These are phyloP conservation scores for Mycosphaerella arachidis DNA, from an alignment of 2,329 filamentous ascomycete species.

Conservation along the genomic window DNA sequence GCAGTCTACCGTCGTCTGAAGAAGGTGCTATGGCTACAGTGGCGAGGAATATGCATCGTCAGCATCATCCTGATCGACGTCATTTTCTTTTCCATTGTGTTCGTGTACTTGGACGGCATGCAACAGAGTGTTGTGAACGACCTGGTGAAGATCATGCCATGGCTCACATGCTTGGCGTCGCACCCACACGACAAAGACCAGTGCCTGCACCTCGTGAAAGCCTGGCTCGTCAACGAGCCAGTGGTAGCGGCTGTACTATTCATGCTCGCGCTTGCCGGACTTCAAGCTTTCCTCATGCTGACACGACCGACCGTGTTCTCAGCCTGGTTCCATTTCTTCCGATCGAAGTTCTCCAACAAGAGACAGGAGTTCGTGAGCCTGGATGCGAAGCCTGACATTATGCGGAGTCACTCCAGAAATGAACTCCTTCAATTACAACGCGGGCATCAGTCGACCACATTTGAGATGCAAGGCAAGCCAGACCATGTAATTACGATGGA, in stretches of 20 bases:
- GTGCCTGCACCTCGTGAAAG: slow-evolving; percentile 59
- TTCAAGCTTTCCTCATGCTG: slow-evolving; percentile 79
- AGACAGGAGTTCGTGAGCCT: slow-evolving; percentile 84
- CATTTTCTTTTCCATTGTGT: slow-evolving; percentile 87
- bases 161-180: slow-evolving; percentile 66
- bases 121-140: slow-evolving; percentile 55
- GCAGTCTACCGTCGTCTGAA: slow-evolving; percentile 84
- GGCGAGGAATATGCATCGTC: slow-evolving; percentile 87
- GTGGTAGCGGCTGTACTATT: slow-evolving; percentile 78
- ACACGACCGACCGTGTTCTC: slow-evolving; percentile 78
- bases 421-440: slow-evolving; percentile 22
- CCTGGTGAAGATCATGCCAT: slow-evolving; percentile 55
- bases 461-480: slow-evolving; percentile 32
- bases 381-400: slow-evolving; percentile 53
- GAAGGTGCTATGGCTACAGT: slow-evolving; percentile 85
- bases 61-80: slow-evolving; percentile 86
- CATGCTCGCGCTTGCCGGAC: slow-evolving; percentile 72
- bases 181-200: slow-evolving; percentile 57
- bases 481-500: slow-evolving; percentile 9
- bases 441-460: slow-evolving; percentile 29
- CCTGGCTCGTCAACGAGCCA: slow-evolving; percentile 66
- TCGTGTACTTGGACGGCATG: slow-evolving; percentile 79
- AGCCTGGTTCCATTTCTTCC: slow-evolving; percentile 70
- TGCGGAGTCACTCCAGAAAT: slow-evolving; percentile 22
- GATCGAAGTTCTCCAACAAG: slow-evolving; percentile 41